These are phyloP conservation scores for Apiospora hydei DNA, from an alignment of 2,329 filamentous ascomycete species.

Conservation along the genomic window DNA sequence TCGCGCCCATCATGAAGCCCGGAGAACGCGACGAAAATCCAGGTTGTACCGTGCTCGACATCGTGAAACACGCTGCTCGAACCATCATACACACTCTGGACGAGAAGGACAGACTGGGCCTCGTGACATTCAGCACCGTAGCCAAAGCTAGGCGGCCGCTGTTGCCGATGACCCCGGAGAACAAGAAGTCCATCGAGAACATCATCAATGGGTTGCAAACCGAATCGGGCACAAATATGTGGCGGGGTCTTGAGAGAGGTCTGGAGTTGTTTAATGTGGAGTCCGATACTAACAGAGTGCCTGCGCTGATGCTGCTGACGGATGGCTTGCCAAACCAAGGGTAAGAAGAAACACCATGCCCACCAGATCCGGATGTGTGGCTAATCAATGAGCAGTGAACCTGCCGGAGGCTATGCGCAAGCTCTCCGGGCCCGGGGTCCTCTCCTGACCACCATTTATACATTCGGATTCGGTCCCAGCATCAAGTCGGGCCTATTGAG, in stretches of 20 bases:
- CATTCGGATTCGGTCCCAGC: background rate
- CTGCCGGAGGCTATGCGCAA: background rate
- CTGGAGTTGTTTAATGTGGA: slow-evolving; percentile 52
- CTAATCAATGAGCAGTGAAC: too few species aligned
- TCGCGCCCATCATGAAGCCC: background rate
- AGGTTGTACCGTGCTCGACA: slow-evolving; percentile 63
- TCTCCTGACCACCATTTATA: background rate
- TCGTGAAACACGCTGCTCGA: slow-evolving; percentile 65
- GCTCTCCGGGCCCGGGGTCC: background rate
- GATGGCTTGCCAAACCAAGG: background rate
- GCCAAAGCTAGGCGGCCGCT: slow-evolving; percentile 55
- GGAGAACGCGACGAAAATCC: slow-evolving; percentile 46
- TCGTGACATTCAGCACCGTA: slow-evolving; percentile 60
- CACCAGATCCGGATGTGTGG: background rate
- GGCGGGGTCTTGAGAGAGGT: slow-evolving; percentile 62
- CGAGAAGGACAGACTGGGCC: slow-evolving; percentile 61
- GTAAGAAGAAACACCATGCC: background rate
- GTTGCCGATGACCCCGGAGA: slow-evolving; percentile 52
- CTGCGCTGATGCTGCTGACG: background rate
- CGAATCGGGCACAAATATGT: slow-evolving; percentile 59
- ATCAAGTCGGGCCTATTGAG: slow-evolving; percentile 62
- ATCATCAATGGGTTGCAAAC: slow-evolving; percentile 53
- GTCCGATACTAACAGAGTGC: background rate
- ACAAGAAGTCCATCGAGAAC: slow-evolving; percentile 51
- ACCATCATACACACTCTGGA: slow-evolving; percentile 65